Conservation (phyloP, 345 rosid species). For the Eucalyptus coolabah region DNA sequence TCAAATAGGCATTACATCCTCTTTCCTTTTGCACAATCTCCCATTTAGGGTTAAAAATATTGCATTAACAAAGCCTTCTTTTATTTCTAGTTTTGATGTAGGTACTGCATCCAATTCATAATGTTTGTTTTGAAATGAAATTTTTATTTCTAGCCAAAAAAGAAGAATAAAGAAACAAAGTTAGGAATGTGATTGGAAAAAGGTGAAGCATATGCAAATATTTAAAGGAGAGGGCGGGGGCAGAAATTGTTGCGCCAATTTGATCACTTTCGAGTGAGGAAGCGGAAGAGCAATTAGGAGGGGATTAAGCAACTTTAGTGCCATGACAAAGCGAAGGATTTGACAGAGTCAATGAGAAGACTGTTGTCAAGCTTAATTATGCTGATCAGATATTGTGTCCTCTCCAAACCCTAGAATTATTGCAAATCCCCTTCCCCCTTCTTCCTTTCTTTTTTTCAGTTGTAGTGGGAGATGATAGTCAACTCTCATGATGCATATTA, state of each 20-base stretch:
- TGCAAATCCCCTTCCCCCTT: not conserved
- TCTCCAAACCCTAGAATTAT: not conserved
- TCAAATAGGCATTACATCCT: not conserved
- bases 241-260: not conserved
- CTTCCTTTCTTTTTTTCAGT: not conserved
- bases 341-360: not conserved
- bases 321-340: not conserved
- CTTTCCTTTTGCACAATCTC: not conserved
- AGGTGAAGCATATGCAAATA: not conserved
- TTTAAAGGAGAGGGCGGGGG: not conserved
- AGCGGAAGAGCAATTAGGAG: not conserved
- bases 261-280: not conserved
- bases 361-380: not conserved
- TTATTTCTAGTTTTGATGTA: too few relatives aligned
- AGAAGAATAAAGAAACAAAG: accelerated
- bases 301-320: not conserved
- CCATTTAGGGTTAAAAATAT: not conserved
- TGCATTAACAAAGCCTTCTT: too few relatives aligned
- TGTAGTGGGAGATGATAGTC: not conserved
- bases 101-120: too few relatives aligned
- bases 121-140: not conserved
- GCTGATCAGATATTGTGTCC: not conserved
- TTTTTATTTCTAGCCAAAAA: not conserved
- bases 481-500: not conserved
- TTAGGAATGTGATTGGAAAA: not conserved